These are phyloP conservation scores for Hyaloscypha hepaticicola DNA, from an alignment of 495 filamentous ascomycete genomes.

Conservation along the genomic window DNA sequence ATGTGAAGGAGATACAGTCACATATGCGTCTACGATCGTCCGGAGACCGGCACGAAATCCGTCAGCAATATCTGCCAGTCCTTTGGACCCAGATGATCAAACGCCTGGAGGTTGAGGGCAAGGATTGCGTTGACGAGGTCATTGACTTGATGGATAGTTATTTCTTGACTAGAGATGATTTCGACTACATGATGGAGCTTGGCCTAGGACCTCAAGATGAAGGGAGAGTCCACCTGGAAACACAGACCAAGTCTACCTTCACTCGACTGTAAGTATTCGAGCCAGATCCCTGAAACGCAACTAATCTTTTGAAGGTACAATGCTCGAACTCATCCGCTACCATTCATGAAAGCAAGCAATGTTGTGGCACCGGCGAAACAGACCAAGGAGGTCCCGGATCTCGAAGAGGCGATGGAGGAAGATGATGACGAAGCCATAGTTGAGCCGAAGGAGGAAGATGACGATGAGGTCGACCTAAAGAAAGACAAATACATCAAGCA, in stretches of 20 bases:
- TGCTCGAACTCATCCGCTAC: slow-evolving; percentile 77
- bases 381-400: slow-evolving; percentile 79
- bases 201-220: slow-evolving; percentile 82
- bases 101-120: slow-evolving; percentile 67
- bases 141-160: slow-evolving; percentile 86
- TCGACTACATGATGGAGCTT: slow-evolving; percentile 87
- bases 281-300: neutral
- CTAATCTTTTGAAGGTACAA: slow-evolving; percentile 68
- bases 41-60: slow-evolving; percentile 90
- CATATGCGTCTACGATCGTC: slow-evolving; percentile 92
- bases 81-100: slow-evolving; percentile 83
- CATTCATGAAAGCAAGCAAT: slow-evolving; percentile 90
- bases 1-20: slow-evolving; percentile 90
- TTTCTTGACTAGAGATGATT: slow-evolving; percentile 94
- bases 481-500: slow-evolving; percentile 97
- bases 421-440: slow-evolving; percentile 72
- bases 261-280: slow-evolving; percentile 65
- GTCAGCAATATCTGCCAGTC: slow-evolving; percentile 88
- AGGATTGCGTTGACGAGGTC: slow-evolving; percentile 67
- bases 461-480: slow-evolving; percentile 71
- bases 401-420: slow-evolving; percentile 94
- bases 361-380: slow-evolving; percentile 67
- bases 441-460: slow-evolving; percentile 60
- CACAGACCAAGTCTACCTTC: slow-evolving; percentile 83
- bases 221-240: slow-evolving; percentile 71